A percentile compares a stretch with the other conserved stretches of the same genome.
phyloP scores from a whole-genome alignment of 108 stramenopile species.

The Fragilaria radians region DNA sequence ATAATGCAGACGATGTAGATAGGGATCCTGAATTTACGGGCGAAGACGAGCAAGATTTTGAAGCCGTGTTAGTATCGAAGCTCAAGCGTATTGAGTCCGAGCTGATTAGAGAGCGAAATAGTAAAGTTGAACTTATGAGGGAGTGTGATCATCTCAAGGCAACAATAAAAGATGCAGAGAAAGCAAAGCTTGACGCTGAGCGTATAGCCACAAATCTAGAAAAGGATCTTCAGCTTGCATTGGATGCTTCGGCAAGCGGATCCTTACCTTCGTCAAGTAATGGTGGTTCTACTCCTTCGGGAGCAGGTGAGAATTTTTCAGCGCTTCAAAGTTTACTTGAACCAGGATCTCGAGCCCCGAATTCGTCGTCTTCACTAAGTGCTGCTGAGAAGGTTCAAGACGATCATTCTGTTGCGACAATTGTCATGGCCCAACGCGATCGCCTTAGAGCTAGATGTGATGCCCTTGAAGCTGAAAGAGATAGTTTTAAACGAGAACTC shows the following conservation, averaged over 20 bases:
- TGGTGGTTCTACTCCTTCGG: slow-evolving; percentile 7
- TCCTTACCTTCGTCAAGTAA: neutral
- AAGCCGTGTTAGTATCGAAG: slow-evolving; percentile 76
- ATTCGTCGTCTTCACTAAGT: neutral
- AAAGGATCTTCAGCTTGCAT: slow-evolving; percentile 66
- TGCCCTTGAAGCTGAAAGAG: slow-evolving; percentile 76
- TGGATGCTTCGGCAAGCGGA: slow-evolving; percentile 36
- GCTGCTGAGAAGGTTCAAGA: slow-evolving; percentile 59
- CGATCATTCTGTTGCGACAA: slow-evolving; percentile 86
- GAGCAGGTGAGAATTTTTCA: slow-evolving; percentile 30
- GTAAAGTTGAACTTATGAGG: slow-evolving; percentile 33
- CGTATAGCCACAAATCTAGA: slow-evolving; percentile 63
- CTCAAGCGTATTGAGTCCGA: slow-evolving; percentile 74
- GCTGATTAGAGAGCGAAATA: slow-evolving; percentile 70
- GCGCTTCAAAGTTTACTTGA: slow-evolving; percentile 64
- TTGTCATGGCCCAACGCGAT: slow-evolving; percentile 87
- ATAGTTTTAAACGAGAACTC: slow-evolving; percentile 83
- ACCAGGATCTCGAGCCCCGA: slow-evolving; percentile 24
- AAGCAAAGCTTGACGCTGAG: slow-evolving; percentile 56
- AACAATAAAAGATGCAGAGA: slow-evolving; percentile 35
- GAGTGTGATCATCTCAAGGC: slow-evolving; percentile 31
- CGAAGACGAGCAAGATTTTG: slow-evolving; percentile 63
- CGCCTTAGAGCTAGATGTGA: slow-evolving; percentile 69
- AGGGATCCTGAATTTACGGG: slow-evolving; percentile 66
- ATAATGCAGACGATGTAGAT: slow-evolving; percentile 71